Base-by-base conservation (phyloP, 176 grass and related monocot genomes). In the Oryza australiensis region DNA sequence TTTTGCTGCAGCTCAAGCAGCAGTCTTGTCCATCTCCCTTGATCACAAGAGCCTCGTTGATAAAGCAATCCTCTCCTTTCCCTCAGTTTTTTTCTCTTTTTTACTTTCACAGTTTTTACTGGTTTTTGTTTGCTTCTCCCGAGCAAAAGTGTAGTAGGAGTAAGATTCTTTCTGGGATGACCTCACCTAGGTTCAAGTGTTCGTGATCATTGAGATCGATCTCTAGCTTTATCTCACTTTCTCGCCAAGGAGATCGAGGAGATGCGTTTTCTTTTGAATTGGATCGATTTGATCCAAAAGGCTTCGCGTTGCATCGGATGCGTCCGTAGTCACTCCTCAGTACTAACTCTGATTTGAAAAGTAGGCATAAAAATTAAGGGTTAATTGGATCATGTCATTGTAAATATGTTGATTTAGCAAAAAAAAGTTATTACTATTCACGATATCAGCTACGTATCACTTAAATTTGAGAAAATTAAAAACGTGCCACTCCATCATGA, bases 221-320 rank as follows among this genome's bases (percentile, higher is more conserved):
- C 51, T 53, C 18, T 53, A 7, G 49, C 46, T 37, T 49, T 49
- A 49, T 49, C 46, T 42, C 27, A 4, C 20, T 23, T 75, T 8
- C 35, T 22, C 45, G 77, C 63, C 41, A 71, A 81, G 20, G 82
- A 29, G 64, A 55, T 55, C 51, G 18, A 53, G 26, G 18, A 53
- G 53, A 84, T 73, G 68, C 45, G 11, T 60, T 9, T 8, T 16
- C 43, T 74, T 85, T 77, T 79, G 64, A 74, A 83, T 83, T 70
- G 73, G 83, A 90, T 90, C 73, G 53, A 53, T 74, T 69, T 75
- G 38, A 80, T 77, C 79, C 78, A 65, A 60, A 60, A 0, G 35
- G 14, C 26, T 2, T 55, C 7, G 43, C 43, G 14, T 37, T 76
- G 55, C 82, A 64, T 81, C 45, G 71, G 82, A 72, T 81, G 67